Evolutionary conservation across 768 basidiomycete genomes (phyloP).

Genomic region (Multifurca ochricompacta): DNA sequence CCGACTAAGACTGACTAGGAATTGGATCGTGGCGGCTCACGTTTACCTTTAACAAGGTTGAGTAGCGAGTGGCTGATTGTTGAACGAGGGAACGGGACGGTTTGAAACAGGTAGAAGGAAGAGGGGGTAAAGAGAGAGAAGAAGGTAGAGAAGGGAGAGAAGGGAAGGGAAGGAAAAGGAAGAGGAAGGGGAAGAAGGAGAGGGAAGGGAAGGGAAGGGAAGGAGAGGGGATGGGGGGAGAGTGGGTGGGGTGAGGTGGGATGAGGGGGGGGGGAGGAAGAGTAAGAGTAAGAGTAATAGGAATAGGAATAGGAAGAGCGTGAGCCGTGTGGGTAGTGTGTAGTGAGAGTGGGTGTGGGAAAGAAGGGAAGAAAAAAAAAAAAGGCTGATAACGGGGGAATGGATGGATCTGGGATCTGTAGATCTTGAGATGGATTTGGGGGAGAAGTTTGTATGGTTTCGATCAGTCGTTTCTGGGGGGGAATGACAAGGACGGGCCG

Average conservation of each 20-base stretch:
- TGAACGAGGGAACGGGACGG: neutral
- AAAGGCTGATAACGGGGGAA: conserved; percentile 20
- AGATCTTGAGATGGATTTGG: conserved; percentile 23
- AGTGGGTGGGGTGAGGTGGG: neutral
- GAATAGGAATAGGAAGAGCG: conserved; percentile 11
- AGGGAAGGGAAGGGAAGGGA: neutral
- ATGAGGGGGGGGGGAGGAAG: neutral
- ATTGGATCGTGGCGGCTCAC: neutral
- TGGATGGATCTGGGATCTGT: conserved; percentile 15
- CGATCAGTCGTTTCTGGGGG: conserved; percentile 23
- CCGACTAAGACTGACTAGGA: too few relatives aligned
- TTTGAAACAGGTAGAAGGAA: neutral
- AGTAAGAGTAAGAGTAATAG: neutral
- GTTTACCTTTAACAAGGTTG: too few relatives aligned
- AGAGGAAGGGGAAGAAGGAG: too few relatives aligned
- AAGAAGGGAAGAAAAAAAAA: conserved; percentile 1
- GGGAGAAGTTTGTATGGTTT: conserved; percentile 19
- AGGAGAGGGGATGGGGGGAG: neutral
- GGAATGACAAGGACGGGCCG: conserved; percentile 28
- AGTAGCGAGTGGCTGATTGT: too few relatives aligned
- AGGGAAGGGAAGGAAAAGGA: conserved; percentile 1
- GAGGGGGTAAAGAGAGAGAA: neutral
- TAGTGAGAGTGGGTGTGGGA: neutral
- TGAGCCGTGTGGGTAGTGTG: too few relatives aligned
- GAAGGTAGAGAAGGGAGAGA: neutral